Evolutionary conservation across 495 filamentous ascomycete genomes (phyloP).

Genomic region (Chlorociboria aeruginascens): DNA sequence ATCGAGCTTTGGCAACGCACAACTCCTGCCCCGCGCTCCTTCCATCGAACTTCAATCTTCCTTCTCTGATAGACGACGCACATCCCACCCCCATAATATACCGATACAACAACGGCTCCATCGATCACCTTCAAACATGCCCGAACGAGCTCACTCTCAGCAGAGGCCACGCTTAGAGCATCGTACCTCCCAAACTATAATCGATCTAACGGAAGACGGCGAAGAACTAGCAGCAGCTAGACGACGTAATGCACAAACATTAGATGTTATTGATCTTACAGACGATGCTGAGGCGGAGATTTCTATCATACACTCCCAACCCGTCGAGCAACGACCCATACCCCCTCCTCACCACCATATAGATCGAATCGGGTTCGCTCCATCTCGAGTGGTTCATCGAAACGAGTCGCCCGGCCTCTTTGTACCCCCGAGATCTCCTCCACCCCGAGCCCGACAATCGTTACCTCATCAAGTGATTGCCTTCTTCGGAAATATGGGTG

Average conservation of each 20-base stretch:
- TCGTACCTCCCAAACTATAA: conserved; percentile 20
- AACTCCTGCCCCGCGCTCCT: conserved; percentile 10
- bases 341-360: neutral
- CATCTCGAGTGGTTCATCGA: neutral
- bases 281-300: conserved; percentile 18
- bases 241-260: conserved; percentile 12
- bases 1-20: conserved; percentile 9
- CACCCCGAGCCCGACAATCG: neutral
- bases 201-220: conserved; percentile 30
- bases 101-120: conserved; percentile 5
- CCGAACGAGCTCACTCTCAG: conserved; percentile 7
- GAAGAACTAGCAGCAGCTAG: conserved; percentile 17
- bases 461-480: conserved; percentile 2
- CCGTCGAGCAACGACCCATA: too few relatives aligned
- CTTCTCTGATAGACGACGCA: conserved; percentile 14
- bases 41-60: conserved; percentile 15
- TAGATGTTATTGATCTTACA: conserved; percentile 25
- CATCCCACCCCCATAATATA: conserved; percentile 18
- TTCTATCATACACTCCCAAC: conserved; percentile 3
- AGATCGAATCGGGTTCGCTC: neutral
- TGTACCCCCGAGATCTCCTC: neutral
- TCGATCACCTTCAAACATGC: conserved; percentile 12
- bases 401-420: conserved; percentile 12
- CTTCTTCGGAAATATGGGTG: too few relatives aligned
- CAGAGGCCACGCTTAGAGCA: conserved; percentile 15